Evolutionary conservation across 1,284 basidiomycete genomes (phyloP).

Genomic region (Fomitiporia mediterranea): DNA sequence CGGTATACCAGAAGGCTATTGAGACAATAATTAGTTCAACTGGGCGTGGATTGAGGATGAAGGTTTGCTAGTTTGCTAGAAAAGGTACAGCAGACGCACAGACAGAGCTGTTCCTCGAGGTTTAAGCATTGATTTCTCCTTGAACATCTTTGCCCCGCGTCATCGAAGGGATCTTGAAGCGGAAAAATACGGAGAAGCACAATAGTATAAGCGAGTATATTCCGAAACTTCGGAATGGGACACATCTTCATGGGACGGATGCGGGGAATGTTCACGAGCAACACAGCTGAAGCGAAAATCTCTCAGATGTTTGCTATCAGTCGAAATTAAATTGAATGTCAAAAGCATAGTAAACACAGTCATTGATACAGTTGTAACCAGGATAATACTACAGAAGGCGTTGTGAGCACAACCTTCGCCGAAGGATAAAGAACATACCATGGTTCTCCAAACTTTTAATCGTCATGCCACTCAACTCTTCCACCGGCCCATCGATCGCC

Average conservation of each 20-base stretch:
- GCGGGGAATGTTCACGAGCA: too few species aligned
- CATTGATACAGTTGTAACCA: neutral
- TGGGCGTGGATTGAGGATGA: too few species aligned
- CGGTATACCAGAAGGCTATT: neutral
- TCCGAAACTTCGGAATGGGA: neutral
- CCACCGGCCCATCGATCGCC: conserved; percentile 80
- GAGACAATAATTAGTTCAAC: conserved; percentile 13
- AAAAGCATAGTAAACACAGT: neutral
- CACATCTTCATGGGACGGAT: neutral
- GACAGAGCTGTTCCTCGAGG: conserved; percentile 17
- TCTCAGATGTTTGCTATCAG: neutral
- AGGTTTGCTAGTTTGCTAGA: too few species aligned
- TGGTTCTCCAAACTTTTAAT: conserved; percentile 28
- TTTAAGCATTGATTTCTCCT: conserved; percentile 24
- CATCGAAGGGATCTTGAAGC: neutral
- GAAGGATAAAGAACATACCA: too few species aligned
- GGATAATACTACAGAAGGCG: too few species aligned
- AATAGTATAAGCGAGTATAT: neutral
- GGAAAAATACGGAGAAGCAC: conserved; percentile 9
- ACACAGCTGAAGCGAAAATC: too few species aligned
- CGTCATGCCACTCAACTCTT: conserved; percentile 77
- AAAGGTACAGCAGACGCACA: neutral
- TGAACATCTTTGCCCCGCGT: neutral
- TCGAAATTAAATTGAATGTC: neutral
- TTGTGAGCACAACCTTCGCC: too few species aligned